Evolutionary conservation across 768 basidiomycete species (phyloP), one percentile per base, ranked within the genome.

Genomic region (Agaricus subrufescens): DNA sequence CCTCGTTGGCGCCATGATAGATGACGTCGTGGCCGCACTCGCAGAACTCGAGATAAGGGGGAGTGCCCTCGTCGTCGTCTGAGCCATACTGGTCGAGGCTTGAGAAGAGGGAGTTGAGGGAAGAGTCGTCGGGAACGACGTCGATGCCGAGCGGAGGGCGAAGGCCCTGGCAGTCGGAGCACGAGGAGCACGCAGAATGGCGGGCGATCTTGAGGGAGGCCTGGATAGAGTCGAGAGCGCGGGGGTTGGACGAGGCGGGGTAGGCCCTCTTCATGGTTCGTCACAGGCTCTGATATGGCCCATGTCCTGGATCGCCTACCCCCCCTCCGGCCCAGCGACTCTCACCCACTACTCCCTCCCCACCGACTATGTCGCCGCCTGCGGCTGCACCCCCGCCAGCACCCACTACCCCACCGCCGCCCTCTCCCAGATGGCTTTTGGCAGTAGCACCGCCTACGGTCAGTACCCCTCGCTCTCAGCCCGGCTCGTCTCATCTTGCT

Each of bases 331-430:
- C 34, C 72, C 74, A 40, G 91, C 89, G 14, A 89, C 89, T 11
- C 75, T 93, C 73, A 90, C 89, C n/a, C 85, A 91, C 66, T 91
- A 92, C 65, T 71, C 81, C 73, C 58, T 80, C 5, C 77, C 78
- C 45, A 67, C 63, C 19, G 76, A 78, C 58, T 84, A 76, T 56
- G 73, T 91, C 58, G 87, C 89, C 26, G 75, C 86, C 1, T 92
- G 91, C 63, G 91, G 91, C 54, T 94, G 91, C 66, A 84, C 83
- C 1, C 77, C 79, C 8, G 73, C 75, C 46, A 86, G 84, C 58
- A 85, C 83, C 37, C 71, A 83, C 62, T 90, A 85, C 62, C 90
- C 91, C 5, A 93, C 90, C 1, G 91, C 86, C 9, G 91, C 91
- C 8, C 69, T 93, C 57, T 89, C 76, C 56, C 85, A 91, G 63